Evolutionary conservation across 345 rosid genomes (phyloP), one percentile per base, ranked within the genome.

Genomic region (Xanthoceras sorbifolium): DNA sequence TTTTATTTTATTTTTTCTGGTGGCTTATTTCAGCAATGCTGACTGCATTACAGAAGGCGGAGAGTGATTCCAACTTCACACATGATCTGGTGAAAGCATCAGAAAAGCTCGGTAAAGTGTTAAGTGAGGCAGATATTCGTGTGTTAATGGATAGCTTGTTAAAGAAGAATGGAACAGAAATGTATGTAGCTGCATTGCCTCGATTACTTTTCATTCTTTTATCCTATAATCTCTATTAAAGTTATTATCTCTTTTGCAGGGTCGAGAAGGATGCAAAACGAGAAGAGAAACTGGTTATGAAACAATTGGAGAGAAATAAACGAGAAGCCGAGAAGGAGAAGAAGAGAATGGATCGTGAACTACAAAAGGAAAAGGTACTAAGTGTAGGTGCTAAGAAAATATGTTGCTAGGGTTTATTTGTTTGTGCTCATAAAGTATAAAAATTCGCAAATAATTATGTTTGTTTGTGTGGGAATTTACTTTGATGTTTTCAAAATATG

Each of bases 261-360:
- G 86, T 80, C 77, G 89, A 81, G 72, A 90, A 87, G 78, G 92
- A 87, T 29, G 90, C 87, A 20, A 89, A 85, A 74, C 77, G 77
- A 64, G 93, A 90, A 75, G 90, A 86, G 82, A 93, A 88, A 71
- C 76, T 82, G 80, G 75, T 86, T 69, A 81, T 89, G 59, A 96
- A 83, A 80, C 89, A 96, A 71, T 25, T 96, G 77, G 94, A 92
- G 90, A 93, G 79, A 83, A 87, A 71, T 75, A 91, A 82, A 83
- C 85, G 81, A 54, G 89, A 90, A 83, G 85, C 78, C 78, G 97
- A 91, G 82, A 93, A 87, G 80, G 95, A 93, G 86, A 91, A 88
- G 83, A 96, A 83, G 85, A 90, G 83, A 83, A 81, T 86, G 77
- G 93, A 92, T 12, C 88, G 92, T 59, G 89, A 93, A 77, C 69